Percentiles rank a stretch among this genome's conserved stretches.
Conservation (phyloP, 352 stramenopile species). For the Aphanomyces astaci region DNA sequence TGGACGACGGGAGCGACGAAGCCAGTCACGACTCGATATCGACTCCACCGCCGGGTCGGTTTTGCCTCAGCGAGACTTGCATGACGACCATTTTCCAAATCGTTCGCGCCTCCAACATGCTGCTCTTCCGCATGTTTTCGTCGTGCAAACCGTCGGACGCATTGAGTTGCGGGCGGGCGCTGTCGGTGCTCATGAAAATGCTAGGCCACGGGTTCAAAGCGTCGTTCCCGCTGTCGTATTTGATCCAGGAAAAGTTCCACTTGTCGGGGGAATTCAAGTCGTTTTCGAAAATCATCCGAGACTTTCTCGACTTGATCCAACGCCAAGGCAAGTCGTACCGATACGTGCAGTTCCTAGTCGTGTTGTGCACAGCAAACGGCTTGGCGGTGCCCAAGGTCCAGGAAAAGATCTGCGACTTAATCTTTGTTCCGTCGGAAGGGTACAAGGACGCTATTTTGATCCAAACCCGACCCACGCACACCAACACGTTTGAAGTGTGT, state of each 20-base stretch:
- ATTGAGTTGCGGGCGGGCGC: slow-evolving; percentile 44
- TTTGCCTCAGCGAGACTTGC: slow-evolving; percentile 1
- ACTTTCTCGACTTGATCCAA: slow-evolving; percentile 72
- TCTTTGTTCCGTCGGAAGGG: slow-evolving; percentile 51
- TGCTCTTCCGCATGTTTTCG: slow-evolving; percentile 59
- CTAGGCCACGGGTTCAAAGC: slow-evolving; percentile 70
- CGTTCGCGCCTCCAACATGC: slow-evolving; percentile 41
- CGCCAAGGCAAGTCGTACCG: slow-evolving; percentile 53
- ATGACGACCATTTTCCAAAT: slow-evolving; percentile 56
- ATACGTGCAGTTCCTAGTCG: slow-evolving; percentile 72
- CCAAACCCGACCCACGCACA: slow-evolving; percentile 37
- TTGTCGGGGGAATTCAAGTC: slow-evolving; percentile 65
- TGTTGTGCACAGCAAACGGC: slow-evolving; percentile 52
- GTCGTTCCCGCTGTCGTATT: slow-evolving; percentile 52
- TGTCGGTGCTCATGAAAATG: slow-evolving; percentile 60
- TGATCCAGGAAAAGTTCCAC: slow-evolving; percentile 65
- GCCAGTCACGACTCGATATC: neutral
- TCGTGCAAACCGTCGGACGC: slow-evolving; percentile 41
- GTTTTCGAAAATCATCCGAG: slow-evolving; percentile 51
- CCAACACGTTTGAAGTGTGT: neutral
- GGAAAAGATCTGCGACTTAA: slow-evolving; percentile 61
- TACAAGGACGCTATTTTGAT: slow-evolving; percentile 55
- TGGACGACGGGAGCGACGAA: slow-evolving; percentile 21
- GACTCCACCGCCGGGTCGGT: too few relatives aligned
- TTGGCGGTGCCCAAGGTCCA: slow-evolving; percentile 62